Base-by-base conservation (phyloP, 1,284 basidiomycete species). In the Cryptococcus sp. region DNA sequence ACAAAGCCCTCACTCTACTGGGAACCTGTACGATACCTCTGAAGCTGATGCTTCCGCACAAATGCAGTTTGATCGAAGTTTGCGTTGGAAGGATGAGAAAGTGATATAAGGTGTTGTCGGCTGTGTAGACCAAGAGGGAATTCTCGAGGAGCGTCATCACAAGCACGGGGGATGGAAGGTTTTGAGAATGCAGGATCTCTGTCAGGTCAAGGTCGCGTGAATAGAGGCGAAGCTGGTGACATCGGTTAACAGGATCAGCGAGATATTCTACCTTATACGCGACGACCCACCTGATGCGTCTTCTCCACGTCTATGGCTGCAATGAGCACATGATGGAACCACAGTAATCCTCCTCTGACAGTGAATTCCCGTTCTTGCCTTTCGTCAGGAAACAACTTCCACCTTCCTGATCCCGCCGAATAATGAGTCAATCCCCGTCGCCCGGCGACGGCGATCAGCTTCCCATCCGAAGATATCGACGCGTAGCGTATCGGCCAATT, bases 401-500 rank as follows among this genome's bases (percentile, higher is more conserved):
- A 99, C 39, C 95, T 82, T 11, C 96, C 95, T 5, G 93, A 96
- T 0, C 87, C 85, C 22, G 91, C 87, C 63, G 93, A 96, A 72
- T 96, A 99, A 77, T 99, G 96, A 11, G 90, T 88, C 22, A 99
- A 81, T 0, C 96, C 96, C 52, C 90, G 83, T 25, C 90, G 84
- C 1, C 96, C 96, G 20, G 96, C 95, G 16, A 99, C 86, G 3
- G 96, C 96, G 65, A 99, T 87, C 22, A 99, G 83, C 51, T 90
- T 85, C 2, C 94, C 96, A 72, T 99, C 96, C 40, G 83, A 84
- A 57, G 92, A 96, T 58, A 99, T 85, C 5, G 90, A 89, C 6
- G 94, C 94, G 73, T 94, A 96, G 42, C 88, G 87, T 45, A 99
- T 88, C 0, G 96, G 96, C 91, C 95, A 97, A 69, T 99, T 96